These are phyloP conservation scores for Trichoderma sp. DNA, from an alignment of 2,329 filamentous ascomycete genomes.

Conservation along the genomic window DNA sequence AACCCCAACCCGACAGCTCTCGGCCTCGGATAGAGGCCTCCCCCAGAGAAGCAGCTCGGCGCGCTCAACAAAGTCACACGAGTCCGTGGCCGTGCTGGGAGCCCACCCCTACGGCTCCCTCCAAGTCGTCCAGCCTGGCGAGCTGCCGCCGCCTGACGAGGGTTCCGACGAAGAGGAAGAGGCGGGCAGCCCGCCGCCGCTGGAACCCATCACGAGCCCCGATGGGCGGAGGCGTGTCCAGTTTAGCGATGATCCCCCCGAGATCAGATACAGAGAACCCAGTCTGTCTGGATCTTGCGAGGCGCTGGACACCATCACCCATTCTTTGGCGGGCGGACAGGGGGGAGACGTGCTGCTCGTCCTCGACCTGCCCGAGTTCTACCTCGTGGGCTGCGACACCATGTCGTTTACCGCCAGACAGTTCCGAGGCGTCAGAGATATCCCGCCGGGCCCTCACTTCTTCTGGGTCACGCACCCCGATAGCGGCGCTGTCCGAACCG, in stretches of 20 bases:
- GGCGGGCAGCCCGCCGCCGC: constrained; percentile 37
- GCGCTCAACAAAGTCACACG: constrained; percentile 41
- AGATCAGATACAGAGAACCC: not conserved
- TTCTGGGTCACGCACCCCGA: constrained; percentile 59
- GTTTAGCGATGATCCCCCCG: constrained; percentile 10
- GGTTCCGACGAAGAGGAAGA: constrained; percentile 28
- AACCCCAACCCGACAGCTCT: not conserved
- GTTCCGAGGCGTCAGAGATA: constrained; percentile 57
- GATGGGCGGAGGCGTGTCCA: not conserved
- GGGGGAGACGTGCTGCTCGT: constrained; percentile 56
- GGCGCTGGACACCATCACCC: constrained; percentile 31
- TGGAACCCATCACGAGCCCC: constrained; percentile 34
- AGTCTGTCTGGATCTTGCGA: not conserved
- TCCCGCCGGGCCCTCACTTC: constrained; percentile 61
- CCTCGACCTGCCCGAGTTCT: constrained; percentile 53
- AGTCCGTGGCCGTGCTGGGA: constrained; percentile 46
- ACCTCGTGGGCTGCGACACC: constrained; percentile 58
- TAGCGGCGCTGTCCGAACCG: constrained; percentile 53
- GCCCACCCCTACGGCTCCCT: constrained; percentile 48
- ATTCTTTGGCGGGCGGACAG: constrained; percentile 37
- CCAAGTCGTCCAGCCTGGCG: constrained; percentile 42
- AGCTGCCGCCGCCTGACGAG: not conserved
- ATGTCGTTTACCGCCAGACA: constrained; percentile 51
- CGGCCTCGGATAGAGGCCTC: constrained; percentile 30
- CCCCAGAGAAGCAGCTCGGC: constrained; percentile 43